Percentiles rank a stretch among this genome's conserved stretches.
Evolutionary conservation across 1,284 basidiomycete species (phyloP).

Genomic region (Heterobasidion irregulare): DNA sequence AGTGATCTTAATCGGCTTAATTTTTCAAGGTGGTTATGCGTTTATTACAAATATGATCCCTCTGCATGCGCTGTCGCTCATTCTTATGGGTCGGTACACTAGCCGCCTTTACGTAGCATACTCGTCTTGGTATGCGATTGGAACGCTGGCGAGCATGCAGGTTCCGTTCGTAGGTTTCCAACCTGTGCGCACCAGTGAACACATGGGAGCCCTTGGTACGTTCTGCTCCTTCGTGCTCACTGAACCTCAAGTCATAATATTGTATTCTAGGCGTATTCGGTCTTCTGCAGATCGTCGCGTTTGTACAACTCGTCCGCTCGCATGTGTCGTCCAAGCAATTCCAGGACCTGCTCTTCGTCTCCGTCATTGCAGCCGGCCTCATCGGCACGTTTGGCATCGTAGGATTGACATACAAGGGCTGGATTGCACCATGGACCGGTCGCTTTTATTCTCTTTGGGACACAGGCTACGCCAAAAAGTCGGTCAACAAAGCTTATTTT

Average conservation of each 20-base stretch:
- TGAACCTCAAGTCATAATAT: conserved; percentile 5
- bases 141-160: conserved; percentile 97
- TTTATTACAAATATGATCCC: conserved; percentile 99
- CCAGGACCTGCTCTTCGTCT: conserved; percentile 68
- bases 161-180: conserved; percentile 99
- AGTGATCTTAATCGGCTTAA: background rate
- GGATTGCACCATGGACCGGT: conserved; percentile 98
- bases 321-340: conserved; percentile 94
- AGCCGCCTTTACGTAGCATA: conserved; percentile 92
- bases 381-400: conserved; percentile 69
- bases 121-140: conserved; percentile 96
- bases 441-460: conserved; percentile 99
- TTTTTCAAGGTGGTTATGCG: conserved; percentile 77
- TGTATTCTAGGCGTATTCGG: conserved; percentile 77
- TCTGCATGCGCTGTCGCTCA: conserved; percentile 85
- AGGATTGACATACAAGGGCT: conserved; percentile 85
- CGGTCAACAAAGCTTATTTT: conserved; percentile 15
- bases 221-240: conserved; percentile 5
- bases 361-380: conserved; percentile 66
- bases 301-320: conserved; percentile 82
- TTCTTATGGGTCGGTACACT: conserved; percentile 97
- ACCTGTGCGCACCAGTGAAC: conserved; percentile 95
- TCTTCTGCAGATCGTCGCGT: conserved; percentile 93
- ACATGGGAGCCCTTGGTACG: conserved; percentile 93
- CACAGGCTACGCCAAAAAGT: conserved; percentile 98